Evolutionary conservation across 1,139 yeast species (phyloP).

Genomic region (Kodamaea alishanica): DNA sequence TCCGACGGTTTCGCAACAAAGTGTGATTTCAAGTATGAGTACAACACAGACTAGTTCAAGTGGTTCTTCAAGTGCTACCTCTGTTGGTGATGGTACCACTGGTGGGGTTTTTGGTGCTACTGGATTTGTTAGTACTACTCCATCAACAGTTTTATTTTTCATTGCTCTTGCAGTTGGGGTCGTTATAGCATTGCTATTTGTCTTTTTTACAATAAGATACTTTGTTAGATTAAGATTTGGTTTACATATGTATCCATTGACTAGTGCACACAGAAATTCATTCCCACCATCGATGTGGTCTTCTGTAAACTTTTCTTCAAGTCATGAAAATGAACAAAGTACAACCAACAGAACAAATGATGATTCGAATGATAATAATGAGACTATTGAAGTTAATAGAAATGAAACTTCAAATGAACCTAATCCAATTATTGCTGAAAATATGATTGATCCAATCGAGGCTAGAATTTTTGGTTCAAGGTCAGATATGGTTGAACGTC

Average conservation of each 20-base stretch:
- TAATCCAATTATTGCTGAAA: no score
- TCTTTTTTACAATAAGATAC: conserved; percentile 58
- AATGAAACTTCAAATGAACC: no score
- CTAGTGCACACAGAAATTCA: conserved; percentile 1
- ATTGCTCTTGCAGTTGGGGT: conserved; percentile 63
- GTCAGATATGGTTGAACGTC: conserved; percentile 14
- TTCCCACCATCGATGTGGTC: conserved; percentile 7
- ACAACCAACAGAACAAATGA: conserved; percentile 16
- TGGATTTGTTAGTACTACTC: conserved; percentile 40
- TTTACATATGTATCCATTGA: conserved; percentile 43
- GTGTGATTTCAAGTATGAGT: neutral
- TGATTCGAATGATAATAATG: neutral
- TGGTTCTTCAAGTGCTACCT: neutral
- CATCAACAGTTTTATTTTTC: conserved; percentile 60
- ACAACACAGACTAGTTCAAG: neutral
- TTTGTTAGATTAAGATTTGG: conserved; percentile 56
- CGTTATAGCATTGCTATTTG: conserved; percentile 49
- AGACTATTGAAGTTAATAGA: neutral
- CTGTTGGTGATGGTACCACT: neutral
- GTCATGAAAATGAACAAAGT: conserved; percentile 7
- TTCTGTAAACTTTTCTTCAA: conserved; percentile 6
- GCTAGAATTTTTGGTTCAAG: conserved; percentile 1
- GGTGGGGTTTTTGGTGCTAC: conserved; percentile 14
- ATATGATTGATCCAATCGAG: neutral
- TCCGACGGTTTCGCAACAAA: neutral